Conservation (phyloP, 2,329 filamentous ascomycete genomes). For the Ophiocordyceps camponoti-floridani region DNA sequence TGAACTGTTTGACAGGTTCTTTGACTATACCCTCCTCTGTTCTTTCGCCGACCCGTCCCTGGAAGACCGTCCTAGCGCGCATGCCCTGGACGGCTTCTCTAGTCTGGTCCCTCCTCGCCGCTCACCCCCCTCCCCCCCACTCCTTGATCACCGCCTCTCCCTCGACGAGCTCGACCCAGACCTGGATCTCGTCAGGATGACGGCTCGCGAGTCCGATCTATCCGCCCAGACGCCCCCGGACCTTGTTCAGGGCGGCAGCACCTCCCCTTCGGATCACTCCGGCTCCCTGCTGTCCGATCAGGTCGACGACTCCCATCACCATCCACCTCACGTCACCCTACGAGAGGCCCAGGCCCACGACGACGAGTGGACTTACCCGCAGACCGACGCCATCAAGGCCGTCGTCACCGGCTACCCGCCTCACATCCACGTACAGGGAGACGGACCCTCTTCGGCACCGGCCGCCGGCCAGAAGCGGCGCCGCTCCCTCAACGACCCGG, state of each 20-base stretch:
- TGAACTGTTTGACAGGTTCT: slow-evolving; percentile 18
- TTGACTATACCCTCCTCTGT: slow-evolving; percentile 19
- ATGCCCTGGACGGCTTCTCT: slow-evolving; percentile 11
- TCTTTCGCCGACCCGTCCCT: slow-evolving; percentile 9
- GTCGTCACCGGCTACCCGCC: slow-evolving; percentile 13
- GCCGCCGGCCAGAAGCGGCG: slow-evolving; percentile 16
- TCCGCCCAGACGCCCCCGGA: slow-evolving; percentile 19
- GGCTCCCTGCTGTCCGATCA: slow-evolving; percentile 15
- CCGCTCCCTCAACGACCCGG: slow-evolving; percentile 17
- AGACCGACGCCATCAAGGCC: slow-evolving; percentile 14
- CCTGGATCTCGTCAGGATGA: slow-evolving; percentile 15
- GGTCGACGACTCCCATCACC: slow-evolving; percentile 12
- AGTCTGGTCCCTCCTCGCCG: slow-evolving; percentile 2
- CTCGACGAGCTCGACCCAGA: slow-evolving; percentile 11
- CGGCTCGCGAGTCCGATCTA: slow-evolving; percentile 17
- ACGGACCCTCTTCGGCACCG: slow-evolving; percentile 5
- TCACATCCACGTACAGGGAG: slow-evolving; percentile 13
- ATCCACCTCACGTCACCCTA: slow-evolving; percentile 13
- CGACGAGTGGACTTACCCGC: slow-evolving; percentile 22
- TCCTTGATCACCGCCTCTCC: slow-evolving; percentile 13
- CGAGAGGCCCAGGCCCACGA: slow-evolving; percentile 18
- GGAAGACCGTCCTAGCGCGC: slow-evolving; percentile 10
- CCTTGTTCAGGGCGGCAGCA: slow-evolving; percentile 18
- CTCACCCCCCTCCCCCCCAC: slow-evolving; percentile 12
- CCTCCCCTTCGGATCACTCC: slow-evolving; percentile 21